Evolutionary conservation across 331 rosid species (phyloP).

Genomic region (Pyracantha coccinea): DNA sequence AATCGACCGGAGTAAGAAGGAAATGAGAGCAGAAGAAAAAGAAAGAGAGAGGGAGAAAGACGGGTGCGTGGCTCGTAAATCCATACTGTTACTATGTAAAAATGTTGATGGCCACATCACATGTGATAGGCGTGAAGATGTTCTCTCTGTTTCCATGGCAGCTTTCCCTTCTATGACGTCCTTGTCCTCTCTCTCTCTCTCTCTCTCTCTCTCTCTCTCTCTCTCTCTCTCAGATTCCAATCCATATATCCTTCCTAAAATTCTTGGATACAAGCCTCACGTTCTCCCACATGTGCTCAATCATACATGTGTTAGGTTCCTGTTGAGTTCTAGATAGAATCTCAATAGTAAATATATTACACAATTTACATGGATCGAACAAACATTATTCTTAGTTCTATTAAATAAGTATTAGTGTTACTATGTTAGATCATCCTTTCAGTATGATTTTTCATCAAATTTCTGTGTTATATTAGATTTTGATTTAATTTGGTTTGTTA

Average conservation of each 20-base stretch:
- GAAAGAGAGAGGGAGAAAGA: background rate
- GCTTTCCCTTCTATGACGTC: conserved; percentile 69
- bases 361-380: background rate
- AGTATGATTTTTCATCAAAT: background rate
- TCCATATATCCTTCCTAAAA: conserved; percentile 18
- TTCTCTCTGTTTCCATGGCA: conserved; percentile 53
- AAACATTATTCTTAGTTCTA: background rate
- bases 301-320: conserved; percentile 41
- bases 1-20: background rate
- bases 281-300: conserved; percentile 56
- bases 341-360: background rate
- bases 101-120: conserved; percentile 49
- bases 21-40: background rate
- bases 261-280: conserved; percentile 27
- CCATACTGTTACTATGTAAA: conserved; percentile 24
- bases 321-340: conserved; percentile 6
- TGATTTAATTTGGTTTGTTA: background rate
- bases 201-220: background rate
- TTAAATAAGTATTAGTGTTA: background rate
- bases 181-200: conserved; percentile 5
- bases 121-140: conserved; percentile 68
- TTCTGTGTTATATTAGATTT: background rate
- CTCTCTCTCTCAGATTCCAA: conserved; percentile 29
- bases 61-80: conserved; percentile 31
- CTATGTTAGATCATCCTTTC: background rate